Evolutionary conservation across 306 rosid genomes (phyloP), one percentile per base, ranked within the genome.

Genomic region (Quercus cerris): DNA sequence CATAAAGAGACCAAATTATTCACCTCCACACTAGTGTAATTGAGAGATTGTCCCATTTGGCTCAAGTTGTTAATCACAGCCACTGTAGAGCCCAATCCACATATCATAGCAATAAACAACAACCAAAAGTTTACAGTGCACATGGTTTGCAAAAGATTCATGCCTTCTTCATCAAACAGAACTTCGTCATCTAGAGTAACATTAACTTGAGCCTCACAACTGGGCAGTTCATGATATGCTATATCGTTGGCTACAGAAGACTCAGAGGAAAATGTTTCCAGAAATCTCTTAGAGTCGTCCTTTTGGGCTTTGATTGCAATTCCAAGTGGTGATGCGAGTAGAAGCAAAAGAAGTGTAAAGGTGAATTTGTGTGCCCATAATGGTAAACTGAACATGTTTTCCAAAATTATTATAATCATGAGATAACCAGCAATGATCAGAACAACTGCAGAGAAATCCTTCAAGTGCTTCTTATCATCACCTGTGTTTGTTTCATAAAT

Each of bases 51-150:
- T 12, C 15, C 54, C 15, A 46, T 46, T 12, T 46, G 54, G 54
- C 54, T 46, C 14, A 46, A 12, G 88, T 94, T 94, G 82, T 94
- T 94, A 33, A 85, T 88, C 22, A 94, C 88, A 35, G 94, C 90
- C 66, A 89, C 73, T 58, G 93, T 97, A 18, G 98, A 92, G 27
- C 98, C 98, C 88, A 94, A 85, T 73, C 98, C 98, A 13, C 91
- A 88, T 55, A 88, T 54, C 98, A 90, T 94, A 41, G 90, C 88
- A 25, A 82, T 31, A 74, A 91, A 90, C 87, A 94, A 76, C 84
- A 92, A 77, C 98, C 98, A 94, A 76, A 94, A 94, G 9, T 94
- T 86, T 74, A 89, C 44, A 0, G 89, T 83, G 41, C 91, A 13
- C 86, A 92, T 84, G 6, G 97, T 97, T 69, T 78, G 88, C 78